Base-by-base conservation (phyloP, 257 asterid species). In the Craterostigma plantagineum region DNA sequence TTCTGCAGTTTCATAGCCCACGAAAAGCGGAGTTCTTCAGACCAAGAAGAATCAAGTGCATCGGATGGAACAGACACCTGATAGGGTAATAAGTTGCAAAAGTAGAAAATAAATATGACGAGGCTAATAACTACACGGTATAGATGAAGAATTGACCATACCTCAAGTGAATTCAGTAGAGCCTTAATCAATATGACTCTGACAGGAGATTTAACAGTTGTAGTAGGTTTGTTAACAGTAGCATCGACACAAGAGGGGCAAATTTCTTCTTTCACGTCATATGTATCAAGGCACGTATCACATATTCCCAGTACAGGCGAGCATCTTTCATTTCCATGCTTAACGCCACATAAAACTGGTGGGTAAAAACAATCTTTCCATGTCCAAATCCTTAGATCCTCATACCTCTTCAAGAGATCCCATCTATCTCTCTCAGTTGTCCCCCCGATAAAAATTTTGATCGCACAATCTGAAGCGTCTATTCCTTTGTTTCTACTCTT, bases 1-100 rank as follows among this genome's bases (percentile, higher is more conserved):
- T 44, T 69, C 40, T 72, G 84, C 59, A 90, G 67, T 70, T 63
- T 80, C 14, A 62, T 37, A 43, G 87, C 96, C 96, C 96, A 90
- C 11, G 63, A 52, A 51, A 58, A 63, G 64, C 99, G 65, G 34
- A 44, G 34, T 36, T 80, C 92, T 63, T 73, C 92, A 8, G 80
- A 65, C 99, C 99, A 90, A 49, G 74, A 71, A 55, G 80, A 64
- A 60, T 65, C 74, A 61, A 90, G 77, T 43, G 91, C 92, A 55
- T 79, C 85, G 9, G 56, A 14, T 13, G 94, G 96, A 64, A 83
- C 67, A 65, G 67, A 76, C 45, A 67, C 91, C 99, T 90, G 80
- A 34, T 52, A 58, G 35, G 46, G 45, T 40, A 16, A 40, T 11
- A 7, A 40, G 45, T 9, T 14, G 23, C 30, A 43, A 16, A 14